Base-by-base conservation (phyloP, 257 asterid species). In the Coffea canephora region DNA sequence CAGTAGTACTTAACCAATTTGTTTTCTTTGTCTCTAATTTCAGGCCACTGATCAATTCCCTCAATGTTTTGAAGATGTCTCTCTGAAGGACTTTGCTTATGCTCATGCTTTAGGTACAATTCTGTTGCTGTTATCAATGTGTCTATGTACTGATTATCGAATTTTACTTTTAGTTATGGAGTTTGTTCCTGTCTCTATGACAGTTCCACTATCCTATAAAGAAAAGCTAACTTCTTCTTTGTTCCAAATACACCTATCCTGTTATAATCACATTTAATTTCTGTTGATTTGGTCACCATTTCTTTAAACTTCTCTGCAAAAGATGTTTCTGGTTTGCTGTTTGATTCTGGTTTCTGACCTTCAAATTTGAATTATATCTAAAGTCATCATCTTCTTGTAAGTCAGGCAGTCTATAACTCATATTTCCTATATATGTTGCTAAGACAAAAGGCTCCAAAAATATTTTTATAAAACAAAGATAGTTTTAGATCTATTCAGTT, bases 41-140 rank as follows among this genome's bases (percentile, higher is more conserved):
- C 86, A 89, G 92, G 90, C 85, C 81, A 71, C 87, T 73, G 87
- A 83, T 82, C 79, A 57, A 41, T 89, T 83, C 84, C 85, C 89
- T 39, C 73, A 85, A 77, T 52, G 73, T 77, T 84, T 88, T 46
- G 71, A 54, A 76, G 83, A 81, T 77, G 77, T 87, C 65, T 89
- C 91, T 2, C 80, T 88, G 64, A 74, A 80, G 77, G 96, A 89
- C 67, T 95, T 95, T 81, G 75, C 79, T 25, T 87, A 89, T 78
- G 98, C 98, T 31, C 83, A 84, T 81, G 91, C 92, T 57, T 85
- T 91, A 82, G 89, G 92, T 87, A 78, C 49, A 76, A 71, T 72
- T 65, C 73, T 78, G 71, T 74, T 21, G 16, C 6, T 64, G 14
- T 31, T 45, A 50, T 71, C 41, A 62, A 65, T 70, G 45, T 34